Evolutionary conservation across 495 filamentous ascomycete species (phyloP).

Genomic region (Xylaria flabelliformis): DNA sequence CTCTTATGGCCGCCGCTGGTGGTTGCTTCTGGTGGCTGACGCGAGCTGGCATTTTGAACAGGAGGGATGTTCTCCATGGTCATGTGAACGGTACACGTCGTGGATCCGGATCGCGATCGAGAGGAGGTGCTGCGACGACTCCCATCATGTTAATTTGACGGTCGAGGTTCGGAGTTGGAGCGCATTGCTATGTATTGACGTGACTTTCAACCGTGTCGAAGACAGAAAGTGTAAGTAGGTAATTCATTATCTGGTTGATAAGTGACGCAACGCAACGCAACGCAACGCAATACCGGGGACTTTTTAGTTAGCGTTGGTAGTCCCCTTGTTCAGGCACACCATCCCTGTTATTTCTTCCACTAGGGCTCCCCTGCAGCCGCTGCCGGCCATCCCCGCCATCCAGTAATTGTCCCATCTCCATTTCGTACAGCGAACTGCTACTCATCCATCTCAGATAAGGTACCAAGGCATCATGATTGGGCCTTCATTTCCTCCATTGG

Average conservation of each 20-base stretch:
- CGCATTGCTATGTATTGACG: conserved; percentile 9
- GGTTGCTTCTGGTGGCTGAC: conserved; percentile 31
- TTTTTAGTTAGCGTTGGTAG: not conserved
- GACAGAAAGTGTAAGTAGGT: conserved; percentile 5
- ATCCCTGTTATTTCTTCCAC: not conserved
- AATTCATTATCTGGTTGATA: not conserved
- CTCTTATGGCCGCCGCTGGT: conserved; percentile 61
- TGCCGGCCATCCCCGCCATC: not conserved
- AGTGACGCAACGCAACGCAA: not conserved
- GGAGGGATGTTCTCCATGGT: conserved; percentile 38
- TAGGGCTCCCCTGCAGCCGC: conserved; percentile 21
- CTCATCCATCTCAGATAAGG: not conserved
- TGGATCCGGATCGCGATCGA: conserved; percentile 30
- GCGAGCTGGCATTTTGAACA: conserved; percentile 29
- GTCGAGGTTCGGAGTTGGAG: conserved; percentile 17
- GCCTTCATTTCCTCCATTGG: not conserved
- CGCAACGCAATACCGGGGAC: not conserved
- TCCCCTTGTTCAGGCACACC: not conserved
- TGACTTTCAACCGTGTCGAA: not conserved
- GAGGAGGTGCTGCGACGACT: conserved; percentile 27
- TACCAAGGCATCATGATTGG: not conserved
- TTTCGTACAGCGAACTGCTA: not conserved
- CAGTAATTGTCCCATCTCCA: not conserved
- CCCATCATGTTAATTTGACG: conserved; percentile 32
- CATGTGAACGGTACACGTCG: conserved; percentile 21